phyloP scores from a whole-genome alignment of 768 basidiomycete species.

The Russula vinacea region DNA sequence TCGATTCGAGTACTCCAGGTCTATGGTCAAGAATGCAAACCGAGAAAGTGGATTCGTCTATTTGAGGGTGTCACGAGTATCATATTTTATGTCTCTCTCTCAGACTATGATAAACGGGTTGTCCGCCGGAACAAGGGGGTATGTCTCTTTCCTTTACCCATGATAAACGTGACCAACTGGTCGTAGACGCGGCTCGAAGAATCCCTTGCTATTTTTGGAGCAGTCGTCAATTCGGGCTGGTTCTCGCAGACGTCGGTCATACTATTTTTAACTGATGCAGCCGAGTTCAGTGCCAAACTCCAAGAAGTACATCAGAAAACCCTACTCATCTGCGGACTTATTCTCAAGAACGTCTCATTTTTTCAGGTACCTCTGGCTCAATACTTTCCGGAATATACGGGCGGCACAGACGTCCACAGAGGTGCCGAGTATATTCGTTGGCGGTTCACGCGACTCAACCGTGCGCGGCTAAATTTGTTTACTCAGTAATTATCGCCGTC shows the following conservation, averaged over 20 bases:
- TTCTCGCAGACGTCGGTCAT: constrained; percentile 44
- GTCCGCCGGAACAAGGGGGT: too few species aligned
- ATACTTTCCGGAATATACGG: too few species aligned
- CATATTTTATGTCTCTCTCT: constrained; percentile 68
- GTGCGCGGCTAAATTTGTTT: too few species aligned
- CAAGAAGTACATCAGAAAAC: constrained; percentile 35
- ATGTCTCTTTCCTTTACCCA: constrained; percentile 31
- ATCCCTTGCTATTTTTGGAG: constrained; percentile 50
- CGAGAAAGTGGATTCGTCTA: constrained; percentile 51
- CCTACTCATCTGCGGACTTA: background rate
- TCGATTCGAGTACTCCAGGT: constrained; percentile 67
- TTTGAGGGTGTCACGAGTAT: constrained; percentile 65
- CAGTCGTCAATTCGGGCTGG: constrained; percentile 52
- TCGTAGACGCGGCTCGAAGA: constrained; percentile 46
- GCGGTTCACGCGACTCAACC: too few species aligned
- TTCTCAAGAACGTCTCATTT: background rate
- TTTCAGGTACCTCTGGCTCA: too few species aligned
- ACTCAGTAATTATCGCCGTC: too few species aligned
- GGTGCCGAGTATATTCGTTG: too few species aligned
- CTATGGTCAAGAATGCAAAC: constrained; percentile 53
- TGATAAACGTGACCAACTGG: background rate
- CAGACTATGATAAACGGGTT: constrained; percentile 65
- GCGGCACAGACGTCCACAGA: too few species aligned
- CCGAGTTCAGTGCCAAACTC: constrained; percentile 51
- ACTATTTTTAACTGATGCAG: constrained; percentile 44